Base-by-base conservation (phyloP, 179 eudicot species). In the Spergularia azorica region DNA sequence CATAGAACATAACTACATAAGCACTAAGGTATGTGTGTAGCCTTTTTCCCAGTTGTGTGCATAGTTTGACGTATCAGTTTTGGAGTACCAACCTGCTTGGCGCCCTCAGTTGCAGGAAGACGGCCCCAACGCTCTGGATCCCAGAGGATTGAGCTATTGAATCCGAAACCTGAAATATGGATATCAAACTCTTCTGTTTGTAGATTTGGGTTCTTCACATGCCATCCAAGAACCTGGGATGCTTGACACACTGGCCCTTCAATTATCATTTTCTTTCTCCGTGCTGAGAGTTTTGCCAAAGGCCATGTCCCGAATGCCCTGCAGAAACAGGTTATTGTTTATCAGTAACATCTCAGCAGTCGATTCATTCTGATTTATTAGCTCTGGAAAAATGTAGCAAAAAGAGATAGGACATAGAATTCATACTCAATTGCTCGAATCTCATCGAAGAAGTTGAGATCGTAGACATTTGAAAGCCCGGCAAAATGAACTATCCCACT, bases 41-140 rank as follows among this genome's bases (percentile, higher is more conserved):
- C 51, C 20, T 64, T 64, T 64, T 64, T 39, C 46, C 20, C 6
- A 36, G 39, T 3, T 54, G 4, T 67, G 71, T 67, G 3, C n/a
- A 14, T 13, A 46, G 20, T 68, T 52, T 36, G 3, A 12, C 38
- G 32, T 55, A 11, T 17, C 21, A 6, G 62, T 71, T 69, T 17
- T 12, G 38, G 57, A 21, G 14, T 60, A 39, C 6, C 14, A 75
- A 84, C 89, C 87, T 86, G 89, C 17, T 84, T 86, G 76, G 88
- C 73, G 70, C 86, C 86, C 78, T 89, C 91, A 54, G 85, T 82
- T 18, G 94, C 85, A 39, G 97, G 85, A 15, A 86, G 85, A 57
- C 97, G 89, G 4, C 98, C 98, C 98, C 98, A 95, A 61, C 98
- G 83, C 74, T 92, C 98, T 2, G 98, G 98, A 79, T 95, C 98